Evolutionary conservation across 148 eudicot genomes (phyloP).

Genomic region (Vaccinium vitisidaea): DNA sequence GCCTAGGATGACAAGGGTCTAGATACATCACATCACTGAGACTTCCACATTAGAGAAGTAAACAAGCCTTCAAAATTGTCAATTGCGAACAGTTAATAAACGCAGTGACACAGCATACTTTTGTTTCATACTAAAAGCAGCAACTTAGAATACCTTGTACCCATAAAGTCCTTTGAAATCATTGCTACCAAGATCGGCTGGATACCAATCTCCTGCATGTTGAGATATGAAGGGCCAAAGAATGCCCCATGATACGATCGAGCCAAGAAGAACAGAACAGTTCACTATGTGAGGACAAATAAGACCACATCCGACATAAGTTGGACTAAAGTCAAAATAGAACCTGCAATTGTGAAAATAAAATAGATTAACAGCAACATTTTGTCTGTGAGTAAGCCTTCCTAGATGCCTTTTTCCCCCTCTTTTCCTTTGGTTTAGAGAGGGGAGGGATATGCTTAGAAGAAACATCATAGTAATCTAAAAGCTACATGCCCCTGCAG

Average conservation of each 20-base stretch:
- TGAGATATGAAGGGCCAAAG: slow-evolving; percentile 91
- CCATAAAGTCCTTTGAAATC: slow-evolving; percentile 82
- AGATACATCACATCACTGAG: background rate
- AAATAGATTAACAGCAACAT: slow-evolving; percentile 3
- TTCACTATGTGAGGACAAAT: slow-evolving; percentile 97
- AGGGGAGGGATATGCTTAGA: background rate
- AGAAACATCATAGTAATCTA: background rate
- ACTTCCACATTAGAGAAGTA: background rate
- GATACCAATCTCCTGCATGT: slow-evolving; percentile 95
- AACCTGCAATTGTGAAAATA: slow-evolving; percentile 54
- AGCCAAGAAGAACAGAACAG: slow-evolving; percentile 87
- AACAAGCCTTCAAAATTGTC: background rate
- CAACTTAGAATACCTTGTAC: slow-evolving; percentile 46
- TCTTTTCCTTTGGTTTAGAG: background rate
- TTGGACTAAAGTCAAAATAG: slow-evolving; percentile 95
- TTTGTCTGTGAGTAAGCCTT: background rate
- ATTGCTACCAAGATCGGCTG: slow-evolving; percentile 58
- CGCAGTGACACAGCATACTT: background rate
- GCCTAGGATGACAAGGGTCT: background rate
- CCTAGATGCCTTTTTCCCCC: background rate
- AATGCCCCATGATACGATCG: slow-evolving; percentile 92
- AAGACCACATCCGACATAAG: slow-evolving; percentile 98
- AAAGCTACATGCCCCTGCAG: background rate
- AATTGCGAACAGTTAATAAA: background rate
- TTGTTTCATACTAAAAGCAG: background rate